Base-by-base conservation (phyloP, 2,329 filamentous ascomycete genomes). In the Simplicillium aogashimaense region DNA sequence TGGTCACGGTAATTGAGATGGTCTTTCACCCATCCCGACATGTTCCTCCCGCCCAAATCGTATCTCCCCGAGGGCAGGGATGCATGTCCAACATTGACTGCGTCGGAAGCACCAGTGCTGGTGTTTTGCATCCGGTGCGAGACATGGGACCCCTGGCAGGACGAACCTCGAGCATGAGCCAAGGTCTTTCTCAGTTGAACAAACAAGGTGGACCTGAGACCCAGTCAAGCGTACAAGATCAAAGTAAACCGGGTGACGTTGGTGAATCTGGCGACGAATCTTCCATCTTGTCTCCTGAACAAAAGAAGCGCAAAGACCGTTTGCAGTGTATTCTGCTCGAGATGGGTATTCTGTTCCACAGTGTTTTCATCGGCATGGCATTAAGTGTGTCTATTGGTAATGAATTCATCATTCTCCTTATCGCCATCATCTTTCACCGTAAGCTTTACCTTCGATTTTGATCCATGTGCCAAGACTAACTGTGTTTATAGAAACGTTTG, bases 281-380 rank as follows among this genome's bases (percentile, higher is more conserved):
- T 35, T 50, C 48, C 45, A 39, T 37, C 13, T 56, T 60, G 46
- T 64, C 56, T 38, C 52, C 72, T 37, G 68, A 83, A 56, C 67
- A 81, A 59, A 69, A 76, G 47, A 54, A 60, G 45, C 77, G 81
- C 51, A 75, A 81, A 42, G 73, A 82, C 49, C 74, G 87, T 48
- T 66, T 89, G 10, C 84, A 89, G 59, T 88, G 83, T 48, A 69
- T 89, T 43, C 70, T 89, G 41, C 72, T 89, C 13, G 85, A 90
- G 63, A 81, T 83, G 20, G 85, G 85, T 20, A 89, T 89, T 48
- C 50, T 62, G 35, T 62, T 62, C 40, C 59, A 62, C 50, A 84
- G 78, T 53, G 69, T 89, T 45, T 90, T 90, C 54, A 89, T 90
- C 49, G 85, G 85, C 45, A 88, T 89, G 82, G 83, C 85, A 3